Evolutionary conservation across 1,284 basidiomycete genomes (phyloP), one percentile per base, ranked within the genome.

Genomic region (Coriolopsis trogii): DNA sequence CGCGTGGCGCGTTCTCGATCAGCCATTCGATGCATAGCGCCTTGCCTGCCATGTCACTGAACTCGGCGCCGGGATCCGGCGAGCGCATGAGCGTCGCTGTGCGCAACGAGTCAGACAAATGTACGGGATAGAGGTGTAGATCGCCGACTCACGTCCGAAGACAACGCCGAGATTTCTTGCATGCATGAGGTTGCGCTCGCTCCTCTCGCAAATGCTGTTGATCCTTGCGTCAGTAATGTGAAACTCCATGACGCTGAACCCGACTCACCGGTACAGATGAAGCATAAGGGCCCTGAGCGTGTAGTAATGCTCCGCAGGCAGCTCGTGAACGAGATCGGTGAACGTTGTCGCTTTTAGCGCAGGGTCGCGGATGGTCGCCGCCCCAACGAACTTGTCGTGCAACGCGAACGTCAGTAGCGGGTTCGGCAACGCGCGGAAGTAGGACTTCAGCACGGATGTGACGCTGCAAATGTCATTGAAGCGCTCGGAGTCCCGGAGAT

Each of bases 391-490:
- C 63, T 87, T 84, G 61, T 97, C 93, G 62, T 99, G 95, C 20
- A 98, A 79, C 53, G 90, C 89, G 66, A 87, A 93, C 0, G 97
- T 98, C 56, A 98, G 76, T 33, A 99, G 76, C 2, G 97, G 97
- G 51, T 89, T 82, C 2, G 96, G 96, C 30, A 99, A 74, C 39
- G 86, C 81, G 39, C 96, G 86, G 82, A 99, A 94, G 74, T 98
- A 99, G 36, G 89, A 93, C 79, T 99, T 99, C 63, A 99, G 80
- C 33, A 97, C 95, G 18, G 94, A 96, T 0, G 97, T 99, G 62
- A 98, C 87, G 52, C 93, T 94, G 67, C 91, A 95, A 49, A 99
- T 93, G 69, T 99, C 97, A 74, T 97, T 98, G 79, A 98, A 99
- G 29, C 85, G 80, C 61, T 98, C 91, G 6, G 79, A 74, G 68